Base-by-base conservation (phyloP, 2,329 filamentous ascomycete species). In the Fonsecaea pedrosoi region DNA sequence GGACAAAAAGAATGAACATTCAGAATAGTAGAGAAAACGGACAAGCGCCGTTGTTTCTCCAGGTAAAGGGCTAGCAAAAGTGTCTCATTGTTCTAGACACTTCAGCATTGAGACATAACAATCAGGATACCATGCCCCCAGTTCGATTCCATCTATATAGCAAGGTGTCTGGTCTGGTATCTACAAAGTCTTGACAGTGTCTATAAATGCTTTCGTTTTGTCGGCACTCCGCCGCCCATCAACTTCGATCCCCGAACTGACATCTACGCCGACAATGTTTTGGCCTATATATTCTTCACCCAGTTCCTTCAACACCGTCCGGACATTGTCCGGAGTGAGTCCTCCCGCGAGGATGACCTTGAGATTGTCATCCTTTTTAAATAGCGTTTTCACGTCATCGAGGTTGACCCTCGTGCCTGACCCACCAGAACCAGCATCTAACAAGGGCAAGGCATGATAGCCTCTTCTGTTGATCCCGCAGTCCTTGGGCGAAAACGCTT, bases 191-290 rank as follows among this genome's bases (percentile, higher is more conserved):
- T 95, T 95, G 0, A 89, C 92, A 40, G 88, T 87, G 75, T 87
- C 85, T 48, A 98, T 83, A 78, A 99, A 99, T 3, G 85, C 87
- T 70, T 83, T 82, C 72, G 99, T 98, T 81, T 90, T 96, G 18
- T 87, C 86, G 65, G 94, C 74, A 78, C 89, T 91, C 79, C 99
- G 95, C 75, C 87, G 83, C 2, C 93, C 94, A 72, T 90, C 86
- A 40, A 88, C 89, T 79, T 98, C 95, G 2, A 99, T 93, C 0
- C 96, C 96, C 75, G 92, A 97, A 78, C 93, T 97, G 21, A 97
- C 92, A 81, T 99, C 95, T 3, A 99, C 91, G 1, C 90, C 94
- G 38, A 93, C 82, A 12, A 97, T 86, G 67, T 89, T 87, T 9
- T 82, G 82, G 32, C 83, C 82, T 9, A 87, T 77, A 45, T 32